phyloP scores from a whole-genome alignment of 495 filamentous ascomycete genomes.

The Chaetomidium leptoderma region DNA sequence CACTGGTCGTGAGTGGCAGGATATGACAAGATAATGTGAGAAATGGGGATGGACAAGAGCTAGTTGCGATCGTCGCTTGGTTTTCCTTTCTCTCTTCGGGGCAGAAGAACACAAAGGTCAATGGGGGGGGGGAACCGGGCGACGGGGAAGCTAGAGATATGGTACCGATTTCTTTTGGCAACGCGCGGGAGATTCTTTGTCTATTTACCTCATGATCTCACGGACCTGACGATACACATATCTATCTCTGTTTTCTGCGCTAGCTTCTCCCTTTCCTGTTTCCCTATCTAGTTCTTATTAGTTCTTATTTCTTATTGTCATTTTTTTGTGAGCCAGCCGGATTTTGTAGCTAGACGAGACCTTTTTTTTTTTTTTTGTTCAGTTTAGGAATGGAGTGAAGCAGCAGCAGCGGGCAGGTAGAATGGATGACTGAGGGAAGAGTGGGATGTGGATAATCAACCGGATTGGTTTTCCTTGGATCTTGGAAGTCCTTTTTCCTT shows the following conservation, averaged over 20 bases:
- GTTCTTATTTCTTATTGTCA: neutral
- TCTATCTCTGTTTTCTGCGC: slow-evolving; percentile 7
- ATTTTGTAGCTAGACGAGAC: slow-evolving; percentile 9
- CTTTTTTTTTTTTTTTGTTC: neutral
- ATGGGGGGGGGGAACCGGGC: neutral
- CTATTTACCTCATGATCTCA: neutral
- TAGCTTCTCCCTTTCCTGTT: neutral
- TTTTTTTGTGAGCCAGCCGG: neutral
- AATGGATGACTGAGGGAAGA: neutral
- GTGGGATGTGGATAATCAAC: slow-evolving; percentile 20
- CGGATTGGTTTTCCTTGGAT: slow-evolving; percentile 21
- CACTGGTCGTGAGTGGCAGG: neutral
- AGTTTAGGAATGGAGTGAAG: neutral
- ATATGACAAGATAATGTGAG: neutral
- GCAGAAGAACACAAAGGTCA: neutral
- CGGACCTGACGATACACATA: slow-evolving; percentile 5
- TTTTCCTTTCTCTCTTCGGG: neutral
- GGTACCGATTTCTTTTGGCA: neutral
- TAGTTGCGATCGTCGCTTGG: slow-evolving; percentile 3
- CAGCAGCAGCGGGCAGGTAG: neutral
- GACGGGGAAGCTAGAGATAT: slow-evolving; percentile 1
- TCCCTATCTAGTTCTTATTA: neutral
- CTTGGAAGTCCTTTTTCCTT: neutral
- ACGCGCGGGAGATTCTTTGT: slow-evolving; percentile 4
- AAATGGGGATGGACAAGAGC: neutral